Evolutionary conservation across 345 rosid species (phyloP).

Genomic region (Eucalyptus lansdowneana): DNA sequence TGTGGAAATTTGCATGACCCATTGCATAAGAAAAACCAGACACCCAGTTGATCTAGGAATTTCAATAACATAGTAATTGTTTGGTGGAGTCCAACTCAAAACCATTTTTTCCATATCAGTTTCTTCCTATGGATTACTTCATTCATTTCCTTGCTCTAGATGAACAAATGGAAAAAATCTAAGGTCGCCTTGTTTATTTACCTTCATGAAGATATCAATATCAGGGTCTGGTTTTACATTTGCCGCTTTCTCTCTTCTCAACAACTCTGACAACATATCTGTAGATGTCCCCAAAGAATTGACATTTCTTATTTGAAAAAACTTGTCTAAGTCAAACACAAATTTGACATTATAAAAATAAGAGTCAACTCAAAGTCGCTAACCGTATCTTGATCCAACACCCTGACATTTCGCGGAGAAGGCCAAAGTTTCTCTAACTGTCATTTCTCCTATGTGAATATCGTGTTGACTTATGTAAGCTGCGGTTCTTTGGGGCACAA

Average conservation of each 20-base stretch:
- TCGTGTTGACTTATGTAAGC: constrained; percentile 73
- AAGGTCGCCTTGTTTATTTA: not conserved
- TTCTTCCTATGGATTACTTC: not conserved
- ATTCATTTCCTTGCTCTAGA: not conserved
- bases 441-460: constrained; percentile 71
- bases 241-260: constrained; percentile 31
- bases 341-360: not conserved
- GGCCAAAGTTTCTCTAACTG: constrained; percentile 80
- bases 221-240: constrained; percentile 27
- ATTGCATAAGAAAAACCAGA: not conserved
- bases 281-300: not conserved
- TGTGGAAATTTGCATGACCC: not conserved
- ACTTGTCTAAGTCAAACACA: not conserved
- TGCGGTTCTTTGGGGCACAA: constrained; percentile 33
- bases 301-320: not conserved
- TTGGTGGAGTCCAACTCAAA: not conserved
- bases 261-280: constrained; percentile 30
- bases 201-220: constrained; percentile 37
- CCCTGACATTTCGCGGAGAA: constrained; percentile 85
- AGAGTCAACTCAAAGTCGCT: not conserved
- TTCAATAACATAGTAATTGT: not conserved
- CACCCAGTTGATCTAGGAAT: not conserved
- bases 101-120: not conserved
- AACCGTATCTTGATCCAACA: constrained; percentile 47
- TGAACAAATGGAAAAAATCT: not conserved